Base-by-base conservation (phyloP, 1,284 basidiomycete species). In the Ustilago trichophora region DNA sequence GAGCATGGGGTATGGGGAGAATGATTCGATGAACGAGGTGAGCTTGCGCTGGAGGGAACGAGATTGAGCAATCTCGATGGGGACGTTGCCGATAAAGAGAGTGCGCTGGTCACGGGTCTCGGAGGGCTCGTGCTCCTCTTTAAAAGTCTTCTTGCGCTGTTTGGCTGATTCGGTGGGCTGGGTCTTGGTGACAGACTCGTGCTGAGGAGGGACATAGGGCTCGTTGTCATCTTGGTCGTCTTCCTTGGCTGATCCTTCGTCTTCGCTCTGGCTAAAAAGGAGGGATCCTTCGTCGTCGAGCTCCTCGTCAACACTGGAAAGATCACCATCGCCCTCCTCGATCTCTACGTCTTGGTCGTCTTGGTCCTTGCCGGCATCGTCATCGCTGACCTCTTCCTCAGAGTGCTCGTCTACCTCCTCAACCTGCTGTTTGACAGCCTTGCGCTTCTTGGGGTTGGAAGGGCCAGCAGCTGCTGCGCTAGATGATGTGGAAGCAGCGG, bases 51-150 rank as follows among this genome's bases (percentile, higher is more conserved):
- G 77, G 16, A 77, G 40, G 1, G 81, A 49, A 19, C 55, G 63
- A 46, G 71, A 92, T 51, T 90, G 89, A 15, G 88, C 88, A 8
- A 90, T 87, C 6, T 90, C 88, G 2, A 91, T 84, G 3, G 89
- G 87, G 0, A 98, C 83, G 80, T 98, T 98, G 10, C 95, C 95
- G n/a, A 98, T 83, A 80, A 98, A 98, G 46, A 97, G 85, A 2
- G 94, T 96, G 24, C 94, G 87, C 16, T 86, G 85, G 77, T 96
- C 88, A 44, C 90, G 85, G 56, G 43, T 48, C 42, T 58, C 33
- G 44, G 67, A 45, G 12, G 52, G 51, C 58, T 78, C 68, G 44
- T 65, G 59, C 18, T 62, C 42, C 31, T 70, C 75, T 24, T 51
- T 59, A 68, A 72, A 73, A 51, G 62, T 78, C 60, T 41, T 68